Base-by-base conservation (phyloP, 306 rosid genomes). In the Boehmeria nivea region DNA sequence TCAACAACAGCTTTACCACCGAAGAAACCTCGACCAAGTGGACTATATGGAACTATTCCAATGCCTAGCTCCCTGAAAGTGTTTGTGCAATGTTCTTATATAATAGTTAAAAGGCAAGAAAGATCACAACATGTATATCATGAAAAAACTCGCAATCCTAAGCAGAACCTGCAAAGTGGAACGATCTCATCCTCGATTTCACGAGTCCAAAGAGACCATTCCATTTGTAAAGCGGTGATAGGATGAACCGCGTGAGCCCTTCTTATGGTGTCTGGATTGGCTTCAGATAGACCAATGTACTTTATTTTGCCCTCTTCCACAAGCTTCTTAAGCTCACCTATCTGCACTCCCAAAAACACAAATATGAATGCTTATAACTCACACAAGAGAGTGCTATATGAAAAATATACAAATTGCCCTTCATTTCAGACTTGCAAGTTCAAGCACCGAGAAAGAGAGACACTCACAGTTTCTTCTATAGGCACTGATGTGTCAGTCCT, bases 241-340 rank as follows among this genome's bases (percentile, higher is more conserved):
- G 90, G 94, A 72, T 84, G 96, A 69, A 84, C 83, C 1, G 83
- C 88, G 69, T 88, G 94, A 2, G 94, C 96, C 70, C 96, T 84
- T 51, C 75, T 82, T 65, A 84, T 80, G 28, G 95, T 83, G 53
- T 88, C 83, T 0, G 86, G 77, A 60, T 86, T 78, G 1, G 97
- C 88, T 48, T 85, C 97, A 60, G 94, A 85, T 58, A 81, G 57
- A 26, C 91, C 97, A 26, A 88, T 68, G 28, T 80, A 88, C 71
- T 37, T 80, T 16, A 85, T 59, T 60, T 85, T 88, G 22, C 97
- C 88, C 70, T 85, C 95, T 61, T 82, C 87, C 52, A 82, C 95
- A 19, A 85, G 73, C 68, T 80, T 85, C 75, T 59, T 68, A n/a
- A 59, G 55, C 8, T 23, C 73, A 37, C 38, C 67, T 45, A 60